Base-by-base conservation (phyloP, 352 stramenopile genomes). In the Nothophytophthora sp. region DNA sequence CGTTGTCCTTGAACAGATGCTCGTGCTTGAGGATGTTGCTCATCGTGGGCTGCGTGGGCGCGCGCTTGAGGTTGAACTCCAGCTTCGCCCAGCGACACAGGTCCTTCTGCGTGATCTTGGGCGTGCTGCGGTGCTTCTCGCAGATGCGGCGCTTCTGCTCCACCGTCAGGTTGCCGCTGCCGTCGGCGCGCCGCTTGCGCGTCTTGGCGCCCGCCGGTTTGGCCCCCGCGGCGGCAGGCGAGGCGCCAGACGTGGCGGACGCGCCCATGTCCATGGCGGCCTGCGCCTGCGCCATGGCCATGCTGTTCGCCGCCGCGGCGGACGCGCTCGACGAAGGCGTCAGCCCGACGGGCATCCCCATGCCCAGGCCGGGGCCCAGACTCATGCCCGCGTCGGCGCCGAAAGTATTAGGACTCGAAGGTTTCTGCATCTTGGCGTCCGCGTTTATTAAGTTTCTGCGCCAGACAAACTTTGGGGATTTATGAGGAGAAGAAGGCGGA, bases 21-120 rank as follows among this genome's bases (percentile, higher is more conserved):
- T 92, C 80, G 67, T 92, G 73, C 66, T 95, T 95, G 53, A 95
- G 78, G 55, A 95, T 92, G 57, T 88, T 92, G 64, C 59, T 81
- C 76, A 89, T 89, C 11, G 81, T 89, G 11, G 76, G 76, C 60
- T 90, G 82, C 64, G 81, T 95, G 28, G 84, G 84, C 22, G 76
- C 81, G 43, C 89, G 88, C 43, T 83, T 73, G 16, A 95, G 68
- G 54, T 90, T 89, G 50, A 95, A 95, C 77, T 95, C 81, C 58
- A 92, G 81, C 74, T 92, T 95, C 42, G 84, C 84, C 84, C 84
- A 95, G 46, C 84, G 81, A 43, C 81, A 92, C 32, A 95, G 45
- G 53, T 95, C 84, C 61, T 95, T 92, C 60, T 95, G 84, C 55
- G 84, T 95, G 65, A 92, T 92, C 67, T 92, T 92, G 44, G 84